phyloP scores from a whole-genome alignment of 78 protist genomes.

The Speleostelium caveatum region DNA sequence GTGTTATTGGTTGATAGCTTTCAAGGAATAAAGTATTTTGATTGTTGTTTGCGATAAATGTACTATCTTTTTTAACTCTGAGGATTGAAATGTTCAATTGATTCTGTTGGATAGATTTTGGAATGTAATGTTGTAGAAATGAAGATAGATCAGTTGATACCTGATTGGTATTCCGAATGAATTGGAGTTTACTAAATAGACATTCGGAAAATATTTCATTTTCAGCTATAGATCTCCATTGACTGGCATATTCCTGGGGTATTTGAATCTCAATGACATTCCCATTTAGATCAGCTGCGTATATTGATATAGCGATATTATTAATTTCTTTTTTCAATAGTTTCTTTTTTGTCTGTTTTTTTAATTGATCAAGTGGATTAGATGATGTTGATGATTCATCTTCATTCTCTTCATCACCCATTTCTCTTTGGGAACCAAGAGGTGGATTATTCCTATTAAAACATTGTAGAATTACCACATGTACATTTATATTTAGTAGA shows the following conservation, averaged over 20 bases:
- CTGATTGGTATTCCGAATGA: not conserved
- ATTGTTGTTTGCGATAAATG: too few relatives aligned
- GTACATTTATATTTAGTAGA: too few relatives aligned
- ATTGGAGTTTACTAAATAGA: not conserved
- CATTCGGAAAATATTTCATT: not conserved
- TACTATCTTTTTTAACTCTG: not conserved
- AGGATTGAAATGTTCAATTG: not conserved
- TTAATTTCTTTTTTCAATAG: too few relatives aligned
- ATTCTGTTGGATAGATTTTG: not conserved
- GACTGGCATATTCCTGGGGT: not conserved
- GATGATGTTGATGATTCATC: too few relatives aligned
- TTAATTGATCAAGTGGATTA: too few relatives aligned
- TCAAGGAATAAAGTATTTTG: not conserved
- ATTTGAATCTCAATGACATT: not conserved
- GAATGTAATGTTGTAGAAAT: not conserved
- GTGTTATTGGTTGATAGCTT: not conserved
- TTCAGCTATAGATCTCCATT: not conserved
- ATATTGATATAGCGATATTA: not conserved
- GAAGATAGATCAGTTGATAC: not conserved
- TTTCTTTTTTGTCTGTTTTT: not conserved
- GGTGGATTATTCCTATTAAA: not conserved
- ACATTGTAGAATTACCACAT: not conserved
- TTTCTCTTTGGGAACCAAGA: too few relatives aligned
- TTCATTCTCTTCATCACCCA: not conserved
- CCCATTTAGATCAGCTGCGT: not conserved